Conservation (phyloP, 2,329 filamentous ascomycete genomes). For the Rutstroemia sp. region DNA sequence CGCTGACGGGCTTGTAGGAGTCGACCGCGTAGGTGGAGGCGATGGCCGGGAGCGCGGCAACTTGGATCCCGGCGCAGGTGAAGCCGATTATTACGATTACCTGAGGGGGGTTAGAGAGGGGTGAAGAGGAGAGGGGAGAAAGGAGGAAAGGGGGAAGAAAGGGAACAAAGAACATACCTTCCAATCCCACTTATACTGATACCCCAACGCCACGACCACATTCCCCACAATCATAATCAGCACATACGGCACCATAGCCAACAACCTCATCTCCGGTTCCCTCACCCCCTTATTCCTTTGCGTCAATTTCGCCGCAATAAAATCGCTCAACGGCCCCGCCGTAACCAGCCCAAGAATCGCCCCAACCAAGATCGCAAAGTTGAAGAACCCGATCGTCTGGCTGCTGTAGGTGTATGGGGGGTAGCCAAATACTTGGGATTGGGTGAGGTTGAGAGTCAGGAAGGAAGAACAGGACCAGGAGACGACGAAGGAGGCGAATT, state of each 20-base stretch:
- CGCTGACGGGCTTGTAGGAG: conserved; percentile 55
- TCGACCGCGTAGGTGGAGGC: conserved; percentile 50
- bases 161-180: conserved; percentile 28
- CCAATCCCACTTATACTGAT: conserved; percentile 46
- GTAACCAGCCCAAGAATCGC: conserved; percentile 40
- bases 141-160: neutral
- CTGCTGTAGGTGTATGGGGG: conserved; percentile 27
- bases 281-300: conserved; percentile 26
- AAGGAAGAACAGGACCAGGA: conserved; percentile 52
- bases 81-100: conserved; percentile 49
- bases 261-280: conserved; percentile 34
- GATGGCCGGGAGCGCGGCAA: conserved; percentile 51
- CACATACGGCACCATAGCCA: conserved; percentile 30
- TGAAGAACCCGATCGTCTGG: conserved; percentile 42
- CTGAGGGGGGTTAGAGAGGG: neutral
- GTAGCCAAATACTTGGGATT: conserved; percentile 32
- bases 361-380: conserved; percentile 42
- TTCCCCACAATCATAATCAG: conserved; percentile 42
- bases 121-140: neutral
- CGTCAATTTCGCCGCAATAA: conserved; percentile 23
- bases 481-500: conserved; percentile 54
- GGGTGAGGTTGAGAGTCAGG: conserved; percentile 51
- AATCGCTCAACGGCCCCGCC: conserved; percentile 40
- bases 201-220: conserved; percentile 46
- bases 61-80: conserved; percentile 48